phyloP scores from a whole-genome alignment of 805 yeast genomes.

The Candida koratica region DNA sequence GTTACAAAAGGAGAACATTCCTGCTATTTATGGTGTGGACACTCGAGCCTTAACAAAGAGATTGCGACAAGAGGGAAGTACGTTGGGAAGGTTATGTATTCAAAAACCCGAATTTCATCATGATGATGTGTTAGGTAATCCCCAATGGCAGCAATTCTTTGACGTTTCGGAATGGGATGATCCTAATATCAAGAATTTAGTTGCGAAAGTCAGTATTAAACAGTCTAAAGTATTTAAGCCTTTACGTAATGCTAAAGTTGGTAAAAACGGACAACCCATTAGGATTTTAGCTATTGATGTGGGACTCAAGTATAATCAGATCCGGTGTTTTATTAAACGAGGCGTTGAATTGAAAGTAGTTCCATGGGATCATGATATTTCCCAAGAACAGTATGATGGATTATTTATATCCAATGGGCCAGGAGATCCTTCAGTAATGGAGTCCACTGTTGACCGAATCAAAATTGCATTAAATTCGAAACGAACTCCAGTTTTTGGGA shows the following conservation, averaged over 20 bases:
- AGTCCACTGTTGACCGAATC: conserved; percentile 60
- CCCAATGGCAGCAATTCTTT: conserved; percentile 59
- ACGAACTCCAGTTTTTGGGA: conserved; percentile 91
- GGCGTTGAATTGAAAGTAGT: conserved; percentile 96
- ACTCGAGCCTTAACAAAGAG: conserved; percentile 92
- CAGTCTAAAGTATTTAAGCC: conserved; percentile 78
- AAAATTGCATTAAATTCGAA: conserved; percentile 54
- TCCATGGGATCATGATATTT: conserved; percentile 90
- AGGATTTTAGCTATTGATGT: conserved; percentile 91
- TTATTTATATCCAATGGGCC: conserved; percentile 97
- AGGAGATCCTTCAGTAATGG: conserved; percentile 93
- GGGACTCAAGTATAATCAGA: conserved; percentile 97
- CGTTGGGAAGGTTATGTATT: conserved; percentile 81
- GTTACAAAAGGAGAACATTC: conserved; percentile 87
- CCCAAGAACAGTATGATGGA: conserved; percentile 85
- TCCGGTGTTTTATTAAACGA: conserved; percentile 91
- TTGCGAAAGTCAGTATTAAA: conserved; percentile 80
- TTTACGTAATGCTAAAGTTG: conserved; percentile 47
- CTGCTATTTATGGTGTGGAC: conserved; percentile 97
- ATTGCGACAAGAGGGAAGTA: conserved; percentile 88
- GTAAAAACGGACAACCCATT: conserved; percentile 68
- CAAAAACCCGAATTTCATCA: conserved; percentile 40
- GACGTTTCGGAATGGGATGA: conserved; percentile 85
- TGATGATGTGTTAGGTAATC: conserved; percentile 26
- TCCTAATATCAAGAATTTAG: conserved; percentile 89